phyloP scores from a whole-genome alignment of 441 rosid genomes.

The Metrosideros polymorpha region DNA sequence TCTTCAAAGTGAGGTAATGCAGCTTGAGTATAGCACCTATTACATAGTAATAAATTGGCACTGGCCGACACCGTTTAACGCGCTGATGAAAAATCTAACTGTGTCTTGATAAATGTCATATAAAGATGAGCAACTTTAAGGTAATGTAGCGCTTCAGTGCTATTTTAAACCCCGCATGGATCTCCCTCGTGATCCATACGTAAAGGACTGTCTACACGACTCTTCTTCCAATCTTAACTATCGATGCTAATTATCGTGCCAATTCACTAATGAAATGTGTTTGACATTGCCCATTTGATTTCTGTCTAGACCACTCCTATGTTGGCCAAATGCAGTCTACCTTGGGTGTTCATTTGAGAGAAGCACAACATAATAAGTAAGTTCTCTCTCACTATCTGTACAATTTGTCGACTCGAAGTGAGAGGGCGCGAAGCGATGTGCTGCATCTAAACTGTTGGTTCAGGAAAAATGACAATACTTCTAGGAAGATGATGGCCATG shows the following conservation, averaged over 20 bases:
- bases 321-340: not conserved
- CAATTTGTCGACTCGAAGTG: not conserved
- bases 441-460: not conserved
- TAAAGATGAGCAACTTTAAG: not conserved
- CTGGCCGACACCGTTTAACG: not conserved
- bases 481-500: not conserved
- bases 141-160: not conserved
- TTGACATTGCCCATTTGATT: not conserved
- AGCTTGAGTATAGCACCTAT: not conserved
- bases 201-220: not conserved
- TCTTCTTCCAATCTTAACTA: not conserved
- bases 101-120: not conserved
- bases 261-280: not conserved
- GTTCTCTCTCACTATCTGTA: not conserved
- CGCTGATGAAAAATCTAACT: not conserved
- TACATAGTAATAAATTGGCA: not conserved
- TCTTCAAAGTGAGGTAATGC: not conserved
- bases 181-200: not conserved
- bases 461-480: not conserved
- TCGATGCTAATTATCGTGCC: not conserved
- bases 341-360: not conserved
- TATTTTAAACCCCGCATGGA: not conserved
- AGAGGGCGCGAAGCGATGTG: not conserved
- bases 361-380: not conserved
- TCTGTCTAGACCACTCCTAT: too few relatives aligned